phyloP scores from a whole-genome alignment of 306 rosid species.

The Inga leiocalycina region DNA sequence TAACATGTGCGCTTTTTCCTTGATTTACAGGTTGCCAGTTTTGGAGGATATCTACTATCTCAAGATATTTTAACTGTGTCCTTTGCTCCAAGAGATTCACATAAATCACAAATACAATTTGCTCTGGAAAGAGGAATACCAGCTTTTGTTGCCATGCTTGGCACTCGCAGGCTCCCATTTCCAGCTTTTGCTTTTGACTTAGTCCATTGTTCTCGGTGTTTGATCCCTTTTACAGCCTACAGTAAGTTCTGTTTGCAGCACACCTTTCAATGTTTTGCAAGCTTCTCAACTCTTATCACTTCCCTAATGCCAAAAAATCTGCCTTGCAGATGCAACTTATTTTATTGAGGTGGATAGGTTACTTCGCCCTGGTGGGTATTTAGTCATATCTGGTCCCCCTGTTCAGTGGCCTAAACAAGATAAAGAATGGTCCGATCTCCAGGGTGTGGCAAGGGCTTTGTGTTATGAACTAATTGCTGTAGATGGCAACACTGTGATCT shows the following conservation, averaged over 20 bases:
- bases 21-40: conserved; percentile 86
- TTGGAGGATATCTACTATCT: conserved; percentile 84
- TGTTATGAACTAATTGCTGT: conserved; percentile 86
- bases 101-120: conserved; percentile 96
- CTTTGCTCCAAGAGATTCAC: conserved; percentile 98
- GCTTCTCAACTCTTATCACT: conserved; percentile 4
- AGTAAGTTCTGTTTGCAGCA: conserved; percentile 63
- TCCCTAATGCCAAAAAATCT: conserved; percentile 38
- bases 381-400: conserved; percentile 95
- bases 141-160: conserved; percentile 97
- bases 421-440: conserved; percentile 98
- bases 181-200: conserved; percentile 88
- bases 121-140: conserved; percentile 97
- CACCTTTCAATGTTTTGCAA: background rate
- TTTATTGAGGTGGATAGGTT: conserved; percentile 92
- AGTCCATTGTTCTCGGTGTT: conserved; percentile 94
- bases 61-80: conserved; percentile 77
- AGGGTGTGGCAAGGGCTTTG: conserved; percentile 84
- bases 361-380: conserved; percentile 93
- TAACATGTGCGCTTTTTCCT: conserved; percentile 21
- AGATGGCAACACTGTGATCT: conserved; percentile 88
- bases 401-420: conserved; percentile 96
- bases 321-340: conserved; percentile 83
- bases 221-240: conserved; percentile 92
- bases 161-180: conserved; percentile 91